Evolutionary conservation across 441 rosid genomes (phyloP).

Genomic region (Metrosideros polymorpha): DNA sequence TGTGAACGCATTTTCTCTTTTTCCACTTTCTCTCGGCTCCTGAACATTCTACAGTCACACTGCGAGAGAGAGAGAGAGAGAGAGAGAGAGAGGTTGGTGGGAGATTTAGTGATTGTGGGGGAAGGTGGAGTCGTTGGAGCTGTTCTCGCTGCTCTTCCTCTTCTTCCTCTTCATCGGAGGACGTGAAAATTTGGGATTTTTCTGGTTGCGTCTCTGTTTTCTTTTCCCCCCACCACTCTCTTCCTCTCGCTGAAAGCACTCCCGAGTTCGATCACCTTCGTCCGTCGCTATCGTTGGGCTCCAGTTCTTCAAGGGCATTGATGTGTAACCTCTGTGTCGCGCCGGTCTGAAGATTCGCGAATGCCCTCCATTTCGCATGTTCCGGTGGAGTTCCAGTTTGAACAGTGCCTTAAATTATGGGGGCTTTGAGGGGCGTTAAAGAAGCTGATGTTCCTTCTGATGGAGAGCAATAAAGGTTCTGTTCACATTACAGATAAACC

Average conservation of each 20-base stretch:
- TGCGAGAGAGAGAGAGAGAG: neutral
- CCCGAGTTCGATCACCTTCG: neutral
- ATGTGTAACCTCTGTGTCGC: constrained; percentile 10
- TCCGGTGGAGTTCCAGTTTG: constrained; percentile 20
- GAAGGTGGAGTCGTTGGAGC: constrained; percentile 10
- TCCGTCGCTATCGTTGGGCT: neutral
- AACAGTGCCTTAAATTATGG: constrained; percentile 14
- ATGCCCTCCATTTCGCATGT: constrained; percentile 25
- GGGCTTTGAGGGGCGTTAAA: constrained; percentile 15
- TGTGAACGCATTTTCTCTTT: neutral
- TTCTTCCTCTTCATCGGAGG: neutral
- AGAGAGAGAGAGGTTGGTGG: constrained; percentile 13
- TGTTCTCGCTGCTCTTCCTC: neutral
- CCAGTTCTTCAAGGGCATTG: neutral
- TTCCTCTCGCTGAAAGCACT: neutral
- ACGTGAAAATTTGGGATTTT: neutral
- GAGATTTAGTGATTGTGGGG: neutral
- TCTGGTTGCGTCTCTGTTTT: neutral
- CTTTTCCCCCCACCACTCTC: neutral
- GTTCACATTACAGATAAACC: constrained; percentile 7
- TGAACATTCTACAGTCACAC: neutral
- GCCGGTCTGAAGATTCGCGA: neutral
- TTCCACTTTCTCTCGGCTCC: neutral
- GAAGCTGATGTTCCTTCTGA: constrained; percentile 32
- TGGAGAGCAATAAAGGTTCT: constrained; percentile 25